Conservation (phyloP, 768 basidiomycete genomes). For the Suillus fuscotomentosus region DNA sequence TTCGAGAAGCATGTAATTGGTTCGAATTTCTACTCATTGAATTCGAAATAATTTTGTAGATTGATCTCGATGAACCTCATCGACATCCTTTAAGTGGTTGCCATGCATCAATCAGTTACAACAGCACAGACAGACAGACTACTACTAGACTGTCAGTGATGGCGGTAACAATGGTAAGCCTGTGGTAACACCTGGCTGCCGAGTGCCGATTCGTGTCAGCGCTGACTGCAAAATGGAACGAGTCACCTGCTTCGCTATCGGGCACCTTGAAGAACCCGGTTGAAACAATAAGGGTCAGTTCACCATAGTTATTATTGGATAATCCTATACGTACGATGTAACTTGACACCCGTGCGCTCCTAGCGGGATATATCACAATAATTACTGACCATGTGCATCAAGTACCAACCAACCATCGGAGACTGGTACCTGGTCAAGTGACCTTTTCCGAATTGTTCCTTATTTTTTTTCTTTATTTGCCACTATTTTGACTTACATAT, state of each 20-base stretch:
- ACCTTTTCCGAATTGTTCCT: not conserved
- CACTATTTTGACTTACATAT: not conserved
- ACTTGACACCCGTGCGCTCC: not conserved
- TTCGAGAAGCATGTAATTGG: not conserved
- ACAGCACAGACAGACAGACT: not conserved
- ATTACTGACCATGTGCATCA: not conserved
- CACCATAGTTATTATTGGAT: not conserved
- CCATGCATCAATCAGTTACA: not conserved
- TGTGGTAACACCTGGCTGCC: not conserved
- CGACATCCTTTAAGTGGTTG: not conserved
- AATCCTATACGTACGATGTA: not conserved
- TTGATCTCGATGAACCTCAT: not conserved
- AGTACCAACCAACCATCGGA: not conserved
- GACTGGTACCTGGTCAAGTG: not conserved
- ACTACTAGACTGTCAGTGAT: not conserved
- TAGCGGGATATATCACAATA: not conserved
- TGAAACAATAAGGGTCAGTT: not conserved
- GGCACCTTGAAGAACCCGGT: not conserved
- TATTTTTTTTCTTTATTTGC: not conserved
- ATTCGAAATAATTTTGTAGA: not conserved
- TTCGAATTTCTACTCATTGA: not conserved
- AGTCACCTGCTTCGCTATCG: not conserved
- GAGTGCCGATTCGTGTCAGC: not conserved
- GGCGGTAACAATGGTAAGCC: not conserved
- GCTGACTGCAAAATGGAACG: not conserved